A percentile compares a stretch with the other conserved stretches of the same genome.
phyloP scores from a whole-genome alignment of 257 asterid genomes.

The Solanum dulcamara region DNA sequence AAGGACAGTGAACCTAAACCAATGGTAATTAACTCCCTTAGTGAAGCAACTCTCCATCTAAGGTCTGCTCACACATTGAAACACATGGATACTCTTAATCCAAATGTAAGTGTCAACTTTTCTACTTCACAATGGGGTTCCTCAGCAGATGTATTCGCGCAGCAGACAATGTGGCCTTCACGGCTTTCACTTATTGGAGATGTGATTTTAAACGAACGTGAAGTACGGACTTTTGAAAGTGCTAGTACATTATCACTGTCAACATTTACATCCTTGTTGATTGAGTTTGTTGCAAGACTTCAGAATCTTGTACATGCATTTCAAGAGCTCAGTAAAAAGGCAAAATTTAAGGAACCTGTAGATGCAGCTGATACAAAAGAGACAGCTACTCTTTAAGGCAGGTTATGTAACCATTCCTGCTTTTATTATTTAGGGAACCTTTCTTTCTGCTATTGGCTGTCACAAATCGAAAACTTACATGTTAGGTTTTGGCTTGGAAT shows the following conservation, averaged over 20 bases:
- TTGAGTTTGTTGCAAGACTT: conserved; percentile 91
- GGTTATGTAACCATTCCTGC: conserved; percentile 22
- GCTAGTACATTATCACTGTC: conserved; percentile 87
- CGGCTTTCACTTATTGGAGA: conserved; percentile 77
- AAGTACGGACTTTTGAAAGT: conserved; percentile 76
- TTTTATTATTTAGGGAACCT: background rate
- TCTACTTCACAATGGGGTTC: conserved; percentile 63
- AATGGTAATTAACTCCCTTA: conserved; percentile 35
- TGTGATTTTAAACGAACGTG: conserved; percentile 57
- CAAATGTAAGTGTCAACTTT: conserved; percentile 22
- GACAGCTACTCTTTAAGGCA: conserved; percentile 24
- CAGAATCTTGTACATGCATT: conserved; percentile 71
- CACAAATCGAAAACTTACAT: background rate
- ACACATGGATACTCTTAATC: conserved; percentile 26
- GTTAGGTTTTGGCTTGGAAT: background rate
- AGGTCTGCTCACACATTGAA: conserved; percentile 33
- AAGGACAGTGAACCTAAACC: conserved; percentile 51
- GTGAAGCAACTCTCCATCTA: conserved; percentile 29
- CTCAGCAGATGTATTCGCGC: conserved; percentile 45
- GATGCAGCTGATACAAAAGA: conserved; percentile 15
- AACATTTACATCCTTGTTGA: conserved; percentile 68
- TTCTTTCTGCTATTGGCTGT: background rate
- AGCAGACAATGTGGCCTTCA: conserved; percentile 89
- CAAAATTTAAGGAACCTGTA: conserved; percentile 50
- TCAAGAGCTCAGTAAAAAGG: conserved; percentile 63